Conservation (phyloP, 2,329 filamentous ascomycete genomes). For the Talaromyces sp. region DNA sequence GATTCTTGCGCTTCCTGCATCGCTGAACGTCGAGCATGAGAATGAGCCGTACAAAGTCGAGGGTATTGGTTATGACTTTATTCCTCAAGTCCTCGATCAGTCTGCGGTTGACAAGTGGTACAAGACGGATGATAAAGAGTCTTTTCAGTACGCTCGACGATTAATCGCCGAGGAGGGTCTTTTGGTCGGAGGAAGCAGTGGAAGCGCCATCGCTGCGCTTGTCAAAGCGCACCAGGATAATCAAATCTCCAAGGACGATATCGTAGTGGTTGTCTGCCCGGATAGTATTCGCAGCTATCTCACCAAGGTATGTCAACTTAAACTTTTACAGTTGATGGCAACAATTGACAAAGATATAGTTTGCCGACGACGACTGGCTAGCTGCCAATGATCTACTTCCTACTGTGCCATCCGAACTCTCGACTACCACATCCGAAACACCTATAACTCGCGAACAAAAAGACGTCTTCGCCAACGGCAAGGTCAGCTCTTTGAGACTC, state of each 20-base stretch:
- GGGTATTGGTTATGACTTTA: conserved; percentile 97
- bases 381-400: conserved; percentile 90
- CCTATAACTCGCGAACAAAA: conserved; percentile 43
- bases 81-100: conserved; percentile 87
- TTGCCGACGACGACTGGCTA: conserved; percentile 98
- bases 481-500: conserved; percentile 76
- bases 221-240: conserved; percentile 73
- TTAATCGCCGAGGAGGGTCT: conserved; percentile 93
- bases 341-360: conserved; percentile 46
- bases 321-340: too few relatives aligned
- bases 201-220: conserved; percentile 82
- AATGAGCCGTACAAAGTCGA: conserved; percentile 96
- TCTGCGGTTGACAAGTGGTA: conserved; percentile 87
- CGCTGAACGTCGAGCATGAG: conserved; percentile 72
- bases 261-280: conserved; percentile 85
- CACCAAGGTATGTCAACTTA: conserved; percentile 61
- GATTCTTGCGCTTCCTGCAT: conserved; percentile 77
- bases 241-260: conserved; percentile 74
- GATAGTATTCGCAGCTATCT: conserved; percentile 98
- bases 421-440: conserved; percentile 30
- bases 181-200: conserved; percentile 88
- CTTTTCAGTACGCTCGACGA: conserved; percentile 83
- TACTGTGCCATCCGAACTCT: conserved; percentile 47
- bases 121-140: conserved; percentile 91
- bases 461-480: conserved; percentile 74